phyloP scores from a whole-genome alignment of 306 rosid genomes.

The Pueraria montana region DNA sequence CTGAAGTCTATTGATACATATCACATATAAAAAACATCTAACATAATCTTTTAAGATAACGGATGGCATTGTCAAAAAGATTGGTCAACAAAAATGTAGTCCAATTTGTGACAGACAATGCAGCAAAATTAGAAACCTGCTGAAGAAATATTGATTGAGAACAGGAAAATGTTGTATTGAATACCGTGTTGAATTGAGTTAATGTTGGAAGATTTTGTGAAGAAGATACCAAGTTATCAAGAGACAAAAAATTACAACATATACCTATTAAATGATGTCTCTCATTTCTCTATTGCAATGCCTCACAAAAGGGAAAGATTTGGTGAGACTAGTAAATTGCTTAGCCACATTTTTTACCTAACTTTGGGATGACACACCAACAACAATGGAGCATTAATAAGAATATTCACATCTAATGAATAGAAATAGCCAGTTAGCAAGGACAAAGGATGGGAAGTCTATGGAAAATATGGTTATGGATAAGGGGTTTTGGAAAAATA shows the following conservation, averaged over 20 bases:
- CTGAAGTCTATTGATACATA: not conserved
- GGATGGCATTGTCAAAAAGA: not conserved
- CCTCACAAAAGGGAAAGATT: not conserved
- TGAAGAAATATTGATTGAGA: not conserved
- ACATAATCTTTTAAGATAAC: not conserved
- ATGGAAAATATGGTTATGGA: not conserved
- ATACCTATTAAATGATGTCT: not conserved
- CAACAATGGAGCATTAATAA: not conserved
- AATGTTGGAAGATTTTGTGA: not conserved
- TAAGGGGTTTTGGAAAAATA: not conserved
- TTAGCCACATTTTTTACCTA: not conserved
- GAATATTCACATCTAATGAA: not conserved
- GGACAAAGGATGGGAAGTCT: not conserved
- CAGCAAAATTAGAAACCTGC: not conserved
- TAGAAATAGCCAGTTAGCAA: not conserved
- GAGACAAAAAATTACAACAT: not conserved
- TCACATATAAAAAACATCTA: not conserved
- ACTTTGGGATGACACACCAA: not conserved
- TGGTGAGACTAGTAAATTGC: not conserved
- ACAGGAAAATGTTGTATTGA: not conserved
- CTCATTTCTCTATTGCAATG: not conserved
- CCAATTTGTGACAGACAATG: slow-evolving; percentile 1
- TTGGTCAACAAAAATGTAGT: not conserved
- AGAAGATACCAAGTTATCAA: not conserved
- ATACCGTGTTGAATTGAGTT: not conserved